A percentile compares a stretch with the other conserved stretches of the same genome.
phyloP scores from a whole-genome alignment of 2,329 filamentous ascomycete species.

The Herpotrichia juniperi region DNA sequence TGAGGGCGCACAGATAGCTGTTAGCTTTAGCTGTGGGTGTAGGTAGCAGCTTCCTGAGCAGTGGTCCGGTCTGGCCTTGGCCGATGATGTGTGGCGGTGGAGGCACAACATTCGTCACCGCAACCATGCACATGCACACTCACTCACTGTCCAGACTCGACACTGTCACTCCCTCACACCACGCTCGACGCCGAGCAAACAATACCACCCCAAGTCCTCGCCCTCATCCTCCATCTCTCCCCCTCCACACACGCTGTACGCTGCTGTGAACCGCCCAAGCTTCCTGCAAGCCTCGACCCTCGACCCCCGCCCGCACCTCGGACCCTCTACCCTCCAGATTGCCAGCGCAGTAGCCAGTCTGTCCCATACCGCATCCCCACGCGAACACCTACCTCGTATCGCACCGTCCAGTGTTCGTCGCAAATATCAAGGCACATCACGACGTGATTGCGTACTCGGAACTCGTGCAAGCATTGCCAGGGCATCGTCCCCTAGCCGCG shows the following conservation, averaged over 20 bases:
- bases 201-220: too few species aligned
- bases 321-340: conserved; percentile 6
- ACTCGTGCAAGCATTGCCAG: not conserved
- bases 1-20: not conserved
- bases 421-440: not conserved
- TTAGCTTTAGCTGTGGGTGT: too few species aligned
- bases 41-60: conserved; percentile 4
- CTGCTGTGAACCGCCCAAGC: not conserved
- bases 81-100: conserved; percentile 6
- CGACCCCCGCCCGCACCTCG: conserved; percentile 1
- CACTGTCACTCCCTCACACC: conserved; percentile 1
- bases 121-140: not conserved
- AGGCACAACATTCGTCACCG: not conserved
- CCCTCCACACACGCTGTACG: too few species aligned
- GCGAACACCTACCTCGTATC: not conserved
- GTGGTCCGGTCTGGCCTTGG: not conserved
- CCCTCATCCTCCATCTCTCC: too few species aligned
- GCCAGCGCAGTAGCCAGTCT: not conserved
- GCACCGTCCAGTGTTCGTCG: too few species aligned
- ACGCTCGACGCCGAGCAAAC: not conserved
- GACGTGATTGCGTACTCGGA: not conserved
- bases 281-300: not conserved
- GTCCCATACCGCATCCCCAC: not conserved
- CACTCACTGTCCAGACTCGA: conserved; percentile 2
- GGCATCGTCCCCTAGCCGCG: not conserved